phyloP scores from a whole-genome alignment of 164 flowering plant genomes.

The Annona cherimola region DNA sequence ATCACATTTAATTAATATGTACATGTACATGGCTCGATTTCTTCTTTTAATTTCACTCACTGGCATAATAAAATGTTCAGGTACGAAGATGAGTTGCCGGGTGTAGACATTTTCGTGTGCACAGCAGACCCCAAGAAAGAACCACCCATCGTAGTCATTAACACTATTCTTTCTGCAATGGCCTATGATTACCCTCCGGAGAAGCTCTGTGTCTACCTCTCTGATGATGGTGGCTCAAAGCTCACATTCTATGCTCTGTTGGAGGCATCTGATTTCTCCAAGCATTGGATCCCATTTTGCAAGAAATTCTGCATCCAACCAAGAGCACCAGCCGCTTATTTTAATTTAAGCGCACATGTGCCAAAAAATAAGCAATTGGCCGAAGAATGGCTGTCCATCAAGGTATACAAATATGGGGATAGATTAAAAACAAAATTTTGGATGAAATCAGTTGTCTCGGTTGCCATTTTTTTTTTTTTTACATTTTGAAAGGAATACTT shows the following conservation, averaged over 20 bases:
- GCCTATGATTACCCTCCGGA: constrained; percentile 39
- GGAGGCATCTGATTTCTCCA: constrained; percentile 33
- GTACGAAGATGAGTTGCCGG: constrained; percentile 21
- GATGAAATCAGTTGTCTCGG: neutral
- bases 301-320: constrained; percentile 26
- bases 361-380: constrained; percentile 3
- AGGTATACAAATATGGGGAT: neutral
- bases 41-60: neutral
- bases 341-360: constrained; percentile 1
- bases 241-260: constrained; percentile 36
- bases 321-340: constrained; percentile 34
- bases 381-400: neutral
- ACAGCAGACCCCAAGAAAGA: constrained; percentile 39
- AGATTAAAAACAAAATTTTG: neutral
- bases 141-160: constrained; percentile 37
- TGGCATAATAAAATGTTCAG: neutral
- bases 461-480: neutral
- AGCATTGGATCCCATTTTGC: constrained; percentile 41
- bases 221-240: neutral
- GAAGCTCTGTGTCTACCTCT: constrained; percentile 30
- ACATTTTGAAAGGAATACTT: too few relatives aligned
- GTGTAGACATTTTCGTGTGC: constrained; percentile 39
- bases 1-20: neutral
- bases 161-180: constrained; percentile 35
- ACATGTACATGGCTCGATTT: too few relatives aligned